Evolutionary conservation across 805 yeast species (phyloP), one percentile per base, ranked within the genome.

Genomic region (Nakazawaea sp.): DNA sequence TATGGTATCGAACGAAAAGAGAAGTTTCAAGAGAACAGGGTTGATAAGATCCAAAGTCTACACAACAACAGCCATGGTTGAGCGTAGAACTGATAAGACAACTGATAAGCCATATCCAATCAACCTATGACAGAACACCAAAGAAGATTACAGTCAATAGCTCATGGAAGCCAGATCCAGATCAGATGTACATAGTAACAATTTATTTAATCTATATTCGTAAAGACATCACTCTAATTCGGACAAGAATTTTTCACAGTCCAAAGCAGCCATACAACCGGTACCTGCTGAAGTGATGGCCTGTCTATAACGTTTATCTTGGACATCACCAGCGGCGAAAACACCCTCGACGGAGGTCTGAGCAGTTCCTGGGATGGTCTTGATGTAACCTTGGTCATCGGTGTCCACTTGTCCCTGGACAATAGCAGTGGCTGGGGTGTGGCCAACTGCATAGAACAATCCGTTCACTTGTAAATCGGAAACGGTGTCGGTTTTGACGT

Each of bases 241-340:
- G 12, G 90, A 66, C 44, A 89, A 59, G 61, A 72, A 83, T 60
- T 77, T 81, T 68, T 89, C 97, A 55, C 90, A 86, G 54, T 92
- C 97, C 44, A 92, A 74, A 43, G 95, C 98, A 53, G 98, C 98
- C 97, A 89, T 90, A 73, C 98, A 92, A 46, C 98, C 98, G 45
- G 96, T 75, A 56, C 98, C 98, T n/a, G 98, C 98, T 60, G 97
- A 88, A 29, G 98, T 92, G 57, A 92, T 87, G 42, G 98, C 98
- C 70, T 92, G 98, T 78, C 98, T 86, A 66, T 90, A 92, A 59
- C 75, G 77, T 62, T 86, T 81, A 66, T 92, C 98, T 66, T 92
- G 98, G 41, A 92, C 98, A 58, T 92, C 98, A 66, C 98, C 98
- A 43, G 98, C 98, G 43, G 98, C 98, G 51, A 83, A 92, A 44